Evolutionary conservation across 176 grass and related monocot genomes (phyloP).

Genomic region (Chrysopogon serrulatus): DNA sequence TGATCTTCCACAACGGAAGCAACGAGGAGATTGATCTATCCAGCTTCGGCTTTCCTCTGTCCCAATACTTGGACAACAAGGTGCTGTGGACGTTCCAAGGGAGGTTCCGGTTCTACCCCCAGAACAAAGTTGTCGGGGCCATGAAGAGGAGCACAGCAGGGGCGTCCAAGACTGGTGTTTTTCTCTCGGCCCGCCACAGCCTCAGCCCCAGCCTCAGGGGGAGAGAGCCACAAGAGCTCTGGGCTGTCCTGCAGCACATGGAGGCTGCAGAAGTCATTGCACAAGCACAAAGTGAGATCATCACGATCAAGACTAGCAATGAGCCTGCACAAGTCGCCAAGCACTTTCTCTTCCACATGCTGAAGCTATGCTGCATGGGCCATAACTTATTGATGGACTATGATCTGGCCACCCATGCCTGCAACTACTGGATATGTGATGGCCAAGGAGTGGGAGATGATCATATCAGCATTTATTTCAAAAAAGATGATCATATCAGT

Average conservation of each 20-base stretch:
- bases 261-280: not conserved
- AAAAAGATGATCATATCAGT: no score
- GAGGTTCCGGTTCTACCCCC: not conserved
- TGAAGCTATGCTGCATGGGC: not conserved
- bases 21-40: not conserved
- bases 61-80: not conserved
- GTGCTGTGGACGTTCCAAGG: not conserved
- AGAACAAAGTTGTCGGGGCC: not conserved
- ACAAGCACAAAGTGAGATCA: no score
- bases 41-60: not conserved
- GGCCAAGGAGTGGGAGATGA: not conserved
- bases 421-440: constrained; percentile 11
- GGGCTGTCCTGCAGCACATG: not conserved
- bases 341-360: not conserved
- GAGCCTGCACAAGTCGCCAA: not conserved
- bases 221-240: not conserved
- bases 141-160: not conserved
- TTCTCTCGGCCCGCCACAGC: not conserved
- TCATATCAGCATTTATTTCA: no score
- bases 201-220: no score
- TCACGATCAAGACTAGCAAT: not conserved
- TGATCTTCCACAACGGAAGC: not conserved
- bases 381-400: not conserved
- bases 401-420: not conserved
- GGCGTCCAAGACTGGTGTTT: not conserved